Evolutionary conservation across 108 stramenopile species (phyloP).

Genomic region (Craspedostauros australis): DNA sequence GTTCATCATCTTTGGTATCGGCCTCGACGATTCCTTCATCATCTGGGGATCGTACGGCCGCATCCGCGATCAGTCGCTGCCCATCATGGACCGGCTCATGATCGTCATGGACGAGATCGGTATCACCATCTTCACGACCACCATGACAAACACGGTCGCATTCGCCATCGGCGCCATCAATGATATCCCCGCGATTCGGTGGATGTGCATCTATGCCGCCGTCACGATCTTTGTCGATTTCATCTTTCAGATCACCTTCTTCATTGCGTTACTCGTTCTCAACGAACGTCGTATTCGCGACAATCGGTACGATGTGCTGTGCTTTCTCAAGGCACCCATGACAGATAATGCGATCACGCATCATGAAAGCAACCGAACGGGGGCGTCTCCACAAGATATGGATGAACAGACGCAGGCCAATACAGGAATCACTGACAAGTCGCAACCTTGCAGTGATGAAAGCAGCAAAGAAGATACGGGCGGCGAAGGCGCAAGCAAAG

Average conservation of each 20-base stretch:
- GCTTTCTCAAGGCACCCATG: neutral
- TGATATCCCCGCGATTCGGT: neutral
- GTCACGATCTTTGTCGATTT: constrained; percentile 2
- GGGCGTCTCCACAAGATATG: neutral
- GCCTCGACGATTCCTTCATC: constrained; percentile 2
- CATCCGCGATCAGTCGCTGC: neutral
- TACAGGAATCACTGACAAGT: too few relatives aligned
- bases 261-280: neutral
- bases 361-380: neutral
- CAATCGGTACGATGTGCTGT: neutral
- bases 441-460: neutral
- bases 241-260: too few relatives aligned
- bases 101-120: constrained; percentile 1
- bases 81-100: neutral
- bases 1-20: constrained; percentile 10
- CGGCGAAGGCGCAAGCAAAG: too few relatives aligned
- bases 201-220: neutral
- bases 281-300: neutral
- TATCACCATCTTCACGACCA: neutral
- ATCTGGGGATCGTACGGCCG: constrained; percentile 1
- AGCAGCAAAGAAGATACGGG: neutral
- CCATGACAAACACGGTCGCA: constrained; percentile 2
- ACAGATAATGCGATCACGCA: neutral
- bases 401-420: neutral
- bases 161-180: neutral